Evolutionary conservation across 108 stramenopile species (phyloP), one percentile per base, ranked within the genome.

Genomic region (Stephanodiscus minutulus): DNA sequence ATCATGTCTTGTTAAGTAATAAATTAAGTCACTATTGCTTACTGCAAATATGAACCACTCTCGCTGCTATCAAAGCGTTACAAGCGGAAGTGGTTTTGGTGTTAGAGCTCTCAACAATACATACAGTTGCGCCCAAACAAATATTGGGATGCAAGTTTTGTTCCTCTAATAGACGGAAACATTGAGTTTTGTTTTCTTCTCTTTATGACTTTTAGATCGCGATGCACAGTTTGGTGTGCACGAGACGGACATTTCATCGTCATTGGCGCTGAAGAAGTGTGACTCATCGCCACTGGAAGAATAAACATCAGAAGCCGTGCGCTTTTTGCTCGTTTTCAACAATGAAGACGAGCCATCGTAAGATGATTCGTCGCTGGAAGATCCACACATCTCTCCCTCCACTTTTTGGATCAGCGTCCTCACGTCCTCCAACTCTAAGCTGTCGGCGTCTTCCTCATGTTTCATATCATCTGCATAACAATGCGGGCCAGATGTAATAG

Each of bases 301-400:
- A 29, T 65, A 46, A 10, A 66, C 21, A 22, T 54, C 65, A n/a
- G 65, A 66, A 28, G 53, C 21, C 37, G 24, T 66, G 17, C 65
- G 48, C 49, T 66, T 66, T 7, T 53, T 66, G 48, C 18, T 28
- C 0, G 10, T 53, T 66, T 27, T 60, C n/a, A 39, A 2, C 18
- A 6, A n/a, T 22, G 36, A 17, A 37, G 35, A 39, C 17, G 55
- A 56, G 55, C 27, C 10, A 29, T 7, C 29, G 11, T 4, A 7
- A 11, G 55, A 56, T 13, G 55, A 25, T 13, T 56, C 55, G 55
- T 60, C 59, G 35, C 35, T 21, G 29, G 35, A 37, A 18, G 59
- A 37, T 21, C 33, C 29, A 21, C 59, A 20, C 36, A 22, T 35
- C n/a, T 21, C 59, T 3, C 21, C 59, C 31, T n/a, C 36, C 22